Base-by-base conservation (phyloP, 208 protist species). In the Trypanosoma lewisi region DNA sequence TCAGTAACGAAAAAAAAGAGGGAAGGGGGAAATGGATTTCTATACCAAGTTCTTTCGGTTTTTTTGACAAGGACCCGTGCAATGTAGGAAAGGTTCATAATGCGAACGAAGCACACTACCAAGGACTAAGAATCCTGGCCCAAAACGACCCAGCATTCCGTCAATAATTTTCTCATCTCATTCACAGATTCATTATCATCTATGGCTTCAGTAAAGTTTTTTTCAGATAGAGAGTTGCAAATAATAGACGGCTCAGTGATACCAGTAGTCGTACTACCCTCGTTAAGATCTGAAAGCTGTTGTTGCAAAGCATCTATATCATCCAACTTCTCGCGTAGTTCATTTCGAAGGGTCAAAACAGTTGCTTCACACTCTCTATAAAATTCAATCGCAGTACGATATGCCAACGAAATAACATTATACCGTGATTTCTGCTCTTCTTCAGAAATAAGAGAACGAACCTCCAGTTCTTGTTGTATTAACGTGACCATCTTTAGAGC, bases 121-220 rank as follows among this genome's bases (percentile, higher is more conserved):
- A n/a, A 51, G 42, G 42, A 59, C n/a, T 59, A 52, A 0, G 49
- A 42, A 17, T 75, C 62, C 39, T 48, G 48, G 33, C 16, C 34
- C 49, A 67, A 66, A 70, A 54, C 47, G 7, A 34, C 47, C 60
- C 21, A 69, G 44, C 39, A 75, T n/a, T 64, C 70, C 53, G 54
- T 70, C 21, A 62, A 64, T 49, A 70, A 39, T 45, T 56, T 63
- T 48, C 51, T 62, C 34, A 67, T 75, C 25, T 75, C 70, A 17
- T 58, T 31, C 4, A 52, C 30, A 59, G 62, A 42, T 14, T 63
- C 60, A 41, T 54, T n/a, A 37, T 56, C 27, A 42, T 49, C 31
- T 30, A 36, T 28, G 60, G 57, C 2, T 49, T 58, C 41, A 4
- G 33, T 56, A 41, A 19, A 17, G 16, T 42, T 41, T 41, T 37